Percentiles rank a stretch among this genome's conserved stretches.
phyloP scores from a whole-genome alignment of 176 grass and related monocot species.

The Rhynchospora tenuis region DNA sequence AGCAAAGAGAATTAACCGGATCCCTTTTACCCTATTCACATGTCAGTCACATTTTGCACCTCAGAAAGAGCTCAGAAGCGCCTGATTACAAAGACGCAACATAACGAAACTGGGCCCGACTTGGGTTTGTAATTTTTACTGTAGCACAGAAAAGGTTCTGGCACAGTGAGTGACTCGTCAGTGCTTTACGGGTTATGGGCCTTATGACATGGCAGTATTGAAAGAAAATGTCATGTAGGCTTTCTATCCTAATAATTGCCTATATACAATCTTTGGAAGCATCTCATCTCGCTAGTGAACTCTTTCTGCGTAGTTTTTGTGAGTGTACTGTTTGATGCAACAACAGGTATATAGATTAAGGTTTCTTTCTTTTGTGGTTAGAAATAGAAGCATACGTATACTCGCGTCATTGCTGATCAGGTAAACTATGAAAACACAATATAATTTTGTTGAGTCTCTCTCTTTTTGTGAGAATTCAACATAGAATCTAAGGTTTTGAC shows the following conservation, averaged over 20 bases:
- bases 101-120: neutral
- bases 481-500: too few species aligned
- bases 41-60: neutral
- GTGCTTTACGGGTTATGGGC: slow-evolving; percentile 12
- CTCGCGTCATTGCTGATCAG: neutral
- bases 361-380: neutral
- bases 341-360: neutral
- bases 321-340: neutral
- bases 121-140: slow-evolving; percentile 2
- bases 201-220: neutral
- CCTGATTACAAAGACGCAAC: neutral
- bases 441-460: too few species aligned
- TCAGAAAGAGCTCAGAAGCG: neutral
- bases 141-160: neutral
- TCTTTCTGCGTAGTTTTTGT: neutral
- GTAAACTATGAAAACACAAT: neutral
- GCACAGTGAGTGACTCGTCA: slow-evolving; percentile 6
- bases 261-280: slow-evolving; percentile 1
- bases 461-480: too few species aligned
- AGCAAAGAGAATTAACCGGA: slow-evolving; percentile 2
- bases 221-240: slow-evolving; percentile 1
- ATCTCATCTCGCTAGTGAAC: slow-evolving; percentile 8
- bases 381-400: too few species aligned
- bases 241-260: slow-evolving; percentile 2
- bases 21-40: neutral